Conservation (phyloP, 345 rosid species). For the Ceriops tagal region DNA sequence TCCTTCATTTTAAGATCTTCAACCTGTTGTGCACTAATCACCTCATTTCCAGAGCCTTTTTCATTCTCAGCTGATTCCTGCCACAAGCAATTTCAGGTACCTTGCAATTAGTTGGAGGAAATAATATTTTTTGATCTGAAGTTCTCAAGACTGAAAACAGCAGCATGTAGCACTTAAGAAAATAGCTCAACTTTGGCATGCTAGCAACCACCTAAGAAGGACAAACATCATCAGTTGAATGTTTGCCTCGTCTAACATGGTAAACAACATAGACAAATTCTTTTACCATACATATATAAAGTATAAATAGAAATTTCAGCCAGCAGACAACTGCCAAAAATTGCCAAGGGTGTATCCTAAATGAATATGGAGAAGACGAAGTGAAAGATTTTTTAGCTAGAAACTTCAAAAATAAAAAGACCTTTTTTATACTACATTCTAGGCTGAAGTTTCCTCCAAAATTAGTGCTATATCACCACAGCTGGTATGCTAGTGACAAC, state of each 20-base stretch:
- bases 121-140: background rate
- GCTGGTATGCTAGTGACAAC: too few relatives aligned
- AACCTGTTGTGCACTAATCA: conserved; percentile 80
- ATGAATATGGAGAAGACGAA: background rate
- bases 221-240: background rate
- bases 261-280: background rate
- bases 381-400: background rate
- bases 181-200: background rate
- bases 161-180: background rate
- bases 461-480: background rate
- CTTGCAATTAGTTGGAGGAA: background rate
- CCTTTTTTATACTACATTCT: too few relatives aligned
- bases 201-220: background rate
- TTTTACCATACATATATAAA: background rate
- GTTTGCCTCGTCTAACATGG: background rate
- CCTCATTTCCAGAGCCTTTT: conserved; percentile 47
- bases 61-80: conserved; percentile 56
- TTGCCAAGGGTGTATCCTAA: too few relatives aligned
- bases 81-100: background rate
- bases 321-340: too few relatives aligned
- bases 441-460: background rate
- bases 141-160: background rate
- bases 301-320: background rate
- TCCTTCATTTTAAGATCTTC: conserved; percentile 90
- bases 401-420: background rate